Conservation (phyloP, 2,329 filamentous ascomycete species). For the Zymoseptoria passerinii region DNA sequence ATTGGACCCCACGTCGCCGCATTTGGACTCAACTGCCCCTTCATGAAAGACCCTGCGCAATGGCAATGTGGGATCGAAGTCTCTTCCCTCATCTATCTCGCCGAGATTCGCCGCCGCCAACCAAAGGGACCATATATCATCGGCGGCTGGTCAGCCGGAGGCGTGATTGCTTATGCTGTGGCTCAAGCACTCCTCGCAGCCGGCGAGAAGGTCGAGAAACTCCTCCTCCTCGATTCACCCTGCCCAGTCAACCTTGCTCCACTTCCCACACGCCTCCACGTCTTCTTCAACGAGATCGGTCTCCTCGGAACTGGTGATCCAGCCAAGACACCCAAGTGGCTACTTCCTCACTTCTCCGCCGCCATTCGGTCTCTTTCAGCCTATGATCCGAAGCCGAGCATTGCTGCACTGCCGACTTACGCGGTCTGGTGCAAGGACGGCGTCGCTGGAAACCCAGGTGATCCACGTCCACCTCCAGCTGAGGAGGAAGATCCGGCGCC, state of each 20-base stretch:
- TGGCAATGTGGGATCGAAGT: constrained; percentile 59
- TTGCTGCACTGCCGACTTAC: constrained; percentile 53
- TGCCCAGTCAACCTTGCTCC: constrained; percentile 45
- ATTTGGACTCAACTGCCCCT: constrained; percentile 58
- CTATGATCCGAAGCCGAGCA: constrained; percentile 58
- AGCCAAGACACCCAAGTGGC: constrained; percentile 60
- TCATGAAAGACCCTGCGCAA: constrained; percentile 60
- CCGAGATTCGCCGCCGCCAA: constrained; percentile 64
- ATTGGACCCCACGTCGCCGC: constrained; percentile 44
- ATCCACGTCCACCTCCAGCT: constrained; percentile 58
- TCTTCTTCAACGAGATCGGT: constrained; percentile 65
- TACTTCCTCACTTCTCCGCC: constrained; percentile 63
- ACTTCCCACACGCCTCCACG: constrained; percentile 50
- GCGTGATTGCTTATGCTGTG: constrained; percentile 48
- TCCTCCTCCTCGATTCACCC: constrained; percentile 47
- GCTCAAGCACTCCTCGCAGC: constrained; percentile 40
- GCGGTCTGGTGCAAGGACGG: constrained; percentile 67
- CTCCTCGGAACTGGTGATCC: constrained; percentile 56
- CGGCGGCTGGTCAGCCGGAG: constrained; percentile 49
- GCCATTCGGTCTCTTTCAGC: constrained; percentile 60
- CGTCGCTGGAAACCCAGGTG: constrained; percentile 57
- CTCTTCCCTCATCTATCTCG: constrained; percentile 56
- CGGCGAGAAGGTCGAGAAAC: constrained; percentile 43
- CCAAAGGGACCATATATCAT: constrained; percentile 52
- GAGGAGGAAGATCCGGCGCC: constrained; percentile 45